Base-by-base conservation (phyloP, 768 basidiomycete genomes). In the Polyporus arcularius region DNA sequence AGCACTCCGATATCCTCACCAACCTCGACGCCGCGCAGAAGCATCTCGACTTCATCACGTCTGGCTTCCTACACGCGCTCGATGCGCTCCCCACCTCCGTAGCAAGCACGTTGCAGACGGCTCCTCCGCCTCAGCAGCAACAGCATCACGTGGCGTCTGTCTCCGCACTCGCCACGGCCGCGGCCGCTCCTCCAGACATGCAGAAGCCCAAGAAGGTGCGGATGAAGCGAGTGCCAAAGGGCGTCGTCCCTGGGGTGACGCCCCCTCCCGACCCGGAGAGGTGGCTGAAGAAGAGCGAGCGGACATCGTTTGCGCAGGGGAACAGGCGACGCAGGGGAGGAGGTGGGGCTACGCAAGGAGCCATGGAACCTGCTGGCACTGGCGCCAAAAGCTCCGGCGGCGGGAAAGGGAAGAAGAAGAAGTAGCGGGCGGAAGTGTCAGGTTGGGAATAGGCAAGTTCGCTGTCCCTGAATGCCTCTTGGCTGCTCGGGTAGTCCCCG, bases 271-370 rank as follows among this genome's bases (percentile, higher is more conserved):
- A 94, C 75, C 90, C 92, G 28, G 92, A 94, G 72, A 78, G 92
- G 63, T 94, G 92, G 92, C 71, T 94, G 61, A 94, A 94, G 83
- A 94, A 92, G 78, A 89, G 84, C 54, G 90, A 92, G 72, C 79
- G 90, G 51, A 81, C 88, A 14, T 83, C 79, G 30, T 85, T 82
- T 70, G 70, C 68, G 40, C 78, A 78, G 16, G 77, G 79, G 54
- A 80, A 80, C 43, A 83, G 74, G 69, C 79, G 83, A 71, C 82
- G 82, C 65, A 85, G 56, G 40, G 57, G 64, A 7, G 80, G 67
- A 77, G 75, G 75, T 35, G 80, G 80, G 10, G 89, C 90, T 21
- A 92, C 88, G 14, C 91, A 92, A 74, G 91, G 91, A 12, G 68
- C 79, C 31, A 81, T 83, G 47, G 74, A 72, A 52, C 69, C 58